Percentiles rank a stretch among this genome's conserved stretches.
Conservation (phyloP, 768 basidiomycete genomes). For the Lentinus tigrinus region DNA sequence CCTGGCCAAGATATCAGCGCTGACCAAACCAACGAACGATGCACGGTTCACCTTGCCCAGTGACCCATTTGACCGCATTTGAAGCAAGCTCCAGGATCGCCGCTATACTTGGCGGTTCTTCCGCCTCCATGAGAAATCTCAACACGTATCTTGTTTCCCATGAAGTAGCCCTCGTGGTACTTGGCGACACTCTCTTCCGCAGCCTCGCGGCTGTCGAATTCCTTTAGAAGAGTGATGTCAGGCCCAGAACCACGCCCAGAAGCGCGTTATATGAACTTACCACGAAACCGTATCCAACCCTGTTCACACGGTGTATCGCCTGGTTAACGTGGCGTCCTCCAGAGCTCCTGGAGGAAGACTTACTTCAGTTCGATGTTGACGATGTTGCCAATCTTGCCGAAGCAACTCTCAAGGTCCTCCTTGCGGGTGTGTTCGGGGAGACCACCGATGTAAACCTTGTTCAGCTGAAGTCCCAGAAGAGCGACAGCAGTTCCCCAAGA, state of each 20-base stretch:
- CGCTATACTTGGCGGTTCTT: constrained; percentile 73
- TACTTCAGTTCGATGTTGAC: constrained; percentile 82
- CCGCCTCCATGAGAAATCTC: constrained; percentile 85
- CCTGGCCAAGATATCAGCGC: constrained; percentile 36
- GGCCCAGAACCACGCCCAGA: not conserved
- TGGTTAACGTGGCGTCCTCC: constrained; percentile 11
- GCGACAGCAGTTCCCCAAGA: constrained; percentile 45
- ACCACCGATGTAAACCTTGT: constrained; percentile 91
- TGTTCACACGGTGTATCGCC: constrained; percentile 32
- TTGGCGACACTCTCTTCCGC: constrained; percentile 87
- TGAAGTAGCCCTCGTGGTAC: constrained; percentile 86
- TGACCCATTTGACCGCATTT: constrained; percentile 84
- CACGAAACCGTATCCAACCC: constrained; percentile 88
- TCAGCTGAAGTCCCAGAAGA: constrained; percentile 67
- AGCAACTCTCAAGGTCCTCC: constrained; percentile 83
- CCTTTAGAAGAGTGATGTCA: constrained; percentile 41
- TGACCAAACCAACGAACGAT: not conserved
- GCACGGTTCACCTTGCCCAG: constrained; percentile 73
- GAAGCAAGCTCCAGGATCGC: constrained; percentile 88
- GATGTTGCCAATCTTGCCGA: constrained; percentile 80
- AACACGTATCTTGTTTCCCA: constrained; percentile 91
- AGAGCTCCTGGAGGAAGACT: constrained; percentile 27
- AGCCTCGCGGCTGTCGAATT: constrained; percentile 78
- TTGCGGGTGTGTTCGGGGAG: constrained; percentile 83
- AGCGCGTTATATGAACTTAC: constrained; percentile 45